Evolutionary conservation across 345 rosid species (phyloP).

Genomic region (Ceriops tagal): DNA sequence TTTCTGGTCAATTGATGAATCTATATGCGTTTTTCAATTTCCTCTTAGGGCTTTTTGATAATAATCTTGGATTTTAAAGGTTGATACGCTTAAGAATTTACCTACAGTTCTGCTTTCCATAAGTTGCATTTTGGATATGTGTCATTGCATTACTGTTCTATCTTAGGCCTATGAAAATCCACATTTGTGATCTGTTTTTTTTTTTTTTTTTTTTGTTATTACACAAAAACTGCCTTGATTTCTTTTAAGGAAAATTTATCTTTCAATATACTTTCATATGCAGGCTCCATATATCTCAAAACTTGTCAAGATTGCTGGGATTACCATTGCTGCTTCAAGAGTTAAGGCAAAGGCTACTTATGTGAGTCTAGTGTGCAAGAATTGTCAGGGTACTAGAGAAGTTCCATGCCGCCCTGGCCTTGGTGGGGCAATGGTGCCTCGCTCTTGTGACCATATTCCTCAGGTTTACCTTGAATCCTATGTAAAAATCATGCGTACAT

Average conservation of each 20-base stretch:
- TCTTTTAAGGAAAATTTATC: neutral
- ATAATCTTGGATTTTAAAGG: no score
- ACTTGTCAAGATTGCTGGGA: conserved; percentile 82
- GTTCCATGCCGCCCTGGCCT: conserved; percentile 95
- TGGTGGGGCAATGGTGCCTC: conserved; percentile 94
- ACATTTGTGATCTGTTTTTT: neutral
- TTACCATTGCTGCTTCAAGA: conserved; percentile 91
- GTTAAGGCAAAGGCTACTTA: conserved; percentile 92
- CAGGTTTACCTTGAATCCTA: conserved; percentile 49
- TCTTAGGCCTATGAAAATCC: no score
- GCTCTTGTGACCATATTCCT: conserved; percentile 83
- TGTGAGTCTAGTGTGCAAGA: conserved; percentile 80
- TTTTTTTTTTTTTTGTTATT: neutral
- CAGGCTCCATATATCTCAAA: conserved; percentile 90
- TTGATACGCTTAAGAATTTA: no score
- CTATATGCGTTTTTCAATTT: no score
- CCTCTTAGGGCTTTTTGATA: no score
- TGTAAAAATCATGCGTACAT: neutral
- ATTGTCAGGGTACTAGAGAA: conserved; percentile 63
- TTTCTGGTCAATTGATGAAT: no score
- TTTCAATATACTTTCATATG: conserved; percentile 2
- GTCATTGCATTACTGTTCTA: no score
- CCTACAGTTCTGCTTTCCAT: no score
- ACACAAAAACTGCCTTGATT: neutral
- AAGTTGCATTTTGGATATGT: no score